A percentile compares a stretch with the other conserved stretches of the same genome.
Conservation (phyloP, 1,139 yeast genomes). For the Yamadazyma atlantica region DNA sequence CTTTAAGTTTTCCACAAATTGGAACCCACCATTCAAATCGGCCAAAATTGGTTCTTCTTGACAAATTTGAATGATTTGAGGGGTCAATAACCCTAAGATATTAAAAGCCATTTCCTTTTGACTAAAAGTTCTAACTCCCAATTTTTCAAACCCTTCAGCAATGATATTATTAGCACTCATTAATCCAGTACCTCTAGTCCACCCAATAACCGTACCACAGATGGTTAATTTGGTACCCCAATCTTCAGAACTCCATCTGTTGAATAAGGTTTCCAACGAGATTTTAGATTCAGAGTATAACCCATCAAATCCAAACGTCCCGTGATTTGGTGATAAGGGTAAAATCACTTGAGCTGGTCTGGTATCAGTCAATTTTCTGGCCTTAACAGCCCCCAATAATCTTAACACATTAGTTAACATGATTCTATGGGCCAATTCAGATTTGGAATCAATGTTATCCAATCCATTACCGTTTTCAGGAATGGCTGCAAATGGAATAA, state of each 20-base stretch:
- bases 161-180: constrained; percentile 96
- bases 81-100: constrained; percentile 89
- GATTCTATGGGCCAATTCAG: constrained; percentile 97
- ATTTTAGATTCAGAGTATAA: constrained; percentile 96
- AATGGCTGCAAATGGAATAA: constrained; percentile 97
- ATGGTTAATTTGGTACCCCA: constrained; percentile 94
- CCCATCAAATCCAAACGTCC: constrained; percentile 98
- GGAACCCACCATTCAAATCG: constrained; percentile 98
- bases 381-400: constrained; percentile 85
- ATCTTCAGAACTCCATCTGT: constrained; percentile 98
- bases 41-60: constrained; percentile 96
- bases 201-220: constrained; percentile 98
- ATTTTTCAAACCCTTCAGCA: constrained; percentile 94
- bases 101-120: constrained; percentile 99
- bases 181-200: constrained; percentile 99
- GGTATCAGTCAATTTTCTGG: constrained; percentile 83
- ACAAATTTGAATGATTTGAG: constrained; percentile 79
- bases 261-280: constrained; percentile 91
- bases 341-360: constrained; percentile 97
- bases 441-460: constrained; percentile 88
- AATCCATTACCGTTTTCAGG: constrained; percentile 98
- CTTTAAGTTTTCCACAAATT: constrained; percentile 87
- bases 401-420: constrained; percentile 96
- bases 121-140: constrained; percentile 96
- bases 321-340: constrained; percentile 98